phyloP scores from a whole-genome alignment of 345 rosid genomes.

The Euphorbia tirucalli region DNA sequence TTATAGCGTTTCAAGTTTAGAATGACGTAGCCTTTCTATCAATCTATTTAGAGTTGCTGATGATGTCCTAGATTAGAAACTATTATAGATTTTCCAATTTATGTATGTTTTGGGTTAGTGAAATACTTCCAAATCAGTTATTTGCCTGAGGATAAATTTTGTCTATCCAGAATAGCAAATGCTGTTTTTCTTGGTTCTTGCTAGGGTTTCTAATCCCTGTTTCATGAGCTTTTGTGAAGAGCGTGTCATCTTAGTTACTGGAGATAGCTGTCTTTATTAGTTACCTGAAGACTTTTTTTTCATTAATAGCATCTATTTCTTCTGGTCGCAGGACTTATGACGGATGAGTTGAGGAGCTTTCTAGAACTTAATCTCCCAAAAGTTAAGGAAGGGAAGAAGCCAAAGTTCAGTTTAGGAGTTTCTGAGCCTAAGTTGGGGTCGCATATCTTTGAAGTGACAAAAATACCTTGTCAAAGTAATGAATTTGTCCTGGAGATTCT shows the following conservation, averaged over 20 bases:
- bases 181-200: background rate
- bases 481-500: conserved; percentile 84
- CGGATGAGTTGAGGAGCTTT: conserved; percentile 78
- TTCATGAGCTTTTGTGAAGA: background rate
- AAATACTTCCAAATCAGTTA: background rate
- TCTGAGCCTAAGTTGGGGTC: conserved; percentile 88
- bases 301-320: background rate
- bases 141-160: background rate
- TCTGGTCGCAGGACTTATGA: conserved; percentile 47
- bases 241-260: background rate
- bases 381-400: conserved; percentile 75
- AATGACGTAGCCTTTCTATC: background rate
- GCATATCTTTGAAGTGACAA: conserved; percentile 66
- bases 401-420: conserved; percentile 78
- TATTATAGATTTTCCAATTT: no score
- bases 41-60: background rate
- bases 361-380: conserved; percentile 85
- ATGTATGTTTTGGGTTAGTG: no score
- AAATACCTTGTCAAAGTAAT: conserved; percentile 84
- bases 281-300: background rate
- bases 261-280: background rate
- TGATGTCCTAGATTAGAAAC: background rate
- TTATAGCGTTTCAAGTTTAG: background rate
- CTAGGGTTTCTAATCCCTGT: background rate
- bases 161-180: background rate